Base-by-base conservation (phyloP, 768 basidiomycete species). In the Boletus sp. region DNA sequence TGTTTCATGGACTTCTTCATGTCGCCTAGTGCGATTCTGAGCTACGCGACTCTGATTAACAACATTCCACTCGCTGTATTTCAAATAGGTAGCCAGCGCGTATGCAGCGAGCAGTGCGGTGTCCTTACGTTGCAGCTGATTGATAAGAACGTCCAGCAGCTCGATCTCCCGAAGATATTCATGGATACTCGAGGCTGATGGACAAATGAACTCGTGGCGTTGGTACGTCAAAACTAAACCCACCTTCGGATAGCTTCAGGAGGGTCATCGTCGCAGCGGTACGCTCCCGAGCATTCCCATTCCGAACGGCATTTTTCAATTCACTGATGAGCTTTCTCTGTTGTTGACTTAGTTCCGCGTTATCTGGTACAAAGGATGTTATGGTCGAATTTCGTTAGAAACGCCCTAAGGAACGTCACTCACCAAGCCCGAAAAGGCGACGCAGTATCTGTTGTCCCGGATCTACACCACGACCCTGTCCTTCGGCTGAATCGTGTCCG, bases 181-280 rank as follows among this genome's bases (percentile, higher is more conserved):
- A 24, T 3, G 1, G 24, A 24, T 24, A 24, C 1, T 24, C 24
- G 24, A 24, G 24, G 1, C 24, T 24, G 24, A 24, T 24, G n/a
- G n/a, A n/a, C n/a, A 24, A 24, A 24, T 24, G 24, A 24, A 3
- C 1, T 24, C 40, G 18, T 40, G 39, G 3, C 7, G 1, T n/a
- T n/a, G 5, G 11, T 14, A 7, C 6, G 8, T 44, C 5, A 3
- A 36, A 37, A 7, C 5, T 12, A 28, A 4, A 48, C 61, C 33
- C 7, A 68, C 67, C 60, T 18, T 67, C 61, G 45, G 58, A 62
- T n/a, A 68, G 49, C 20, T 62, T 65, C 40, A 69, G 3, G 20
- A 69, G 17, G 2, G 67, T 67, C 50, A 70, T 33, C 6, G 68
- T 70, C 8, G 68, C 61, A 32, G 65, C 61, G 3, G 58, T 63